Conservation (phyloP, 768 basidiomycete genomes). For the Lentinula sp. region DNA sequence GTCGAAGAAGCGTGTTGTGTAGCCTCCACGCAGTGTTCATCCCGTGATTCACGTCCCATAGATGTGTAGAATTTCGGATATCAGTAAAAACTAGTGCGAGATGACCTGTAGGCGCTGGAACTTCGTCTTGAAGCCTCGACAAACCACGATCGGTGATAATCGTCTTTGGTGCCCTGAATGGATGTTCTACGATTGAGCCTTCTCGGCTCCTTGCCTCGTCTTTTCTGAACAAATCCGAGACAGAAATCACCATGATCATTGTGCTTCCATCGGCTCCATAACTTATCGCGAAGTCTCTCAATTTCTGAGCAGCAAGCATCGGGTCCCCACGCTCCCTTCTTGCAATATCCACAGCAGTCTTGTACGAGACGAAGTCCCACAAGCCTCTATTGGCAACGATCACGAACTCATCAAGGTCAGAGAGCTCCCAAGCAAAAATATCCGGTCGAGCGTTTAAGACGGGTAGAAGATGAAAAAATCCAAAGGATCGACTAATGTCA, state of each 20-base stretch:
- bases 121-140: constrained; percentile 66
- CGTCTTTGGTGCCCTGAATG: constrained; percentile 29
- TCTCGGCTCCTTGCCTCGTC: constrained; percentile 14
- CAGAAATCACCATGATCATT: constrained; percentile 96
- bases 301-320: constrained; percentile 89
- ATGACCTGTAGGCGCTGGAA: constrained; percentile 79
- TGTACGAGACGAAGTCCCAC: constrained; percentile 92
- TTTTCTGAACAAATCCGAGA: constrained; percentile 67
- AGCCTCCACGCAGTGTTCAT: constrained; percentile 92
- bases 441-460: constrained; percentile 88
- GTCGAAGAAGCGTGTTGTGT: constrained; percentile 83
- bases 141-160: constrained; percentile 54
- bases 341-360: constrained; percentile 95
- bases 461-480: constrained; percentile 85
- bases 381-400: constrained; percentile 91
- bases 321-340: constrained; percentile 56
- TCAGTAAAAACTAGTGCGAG: constrained; percentile 96
- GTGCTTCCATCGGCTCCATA: constrained; percentile 91
- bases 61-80: constrained; percentile 91
- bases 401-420: constrained; percentile 89
- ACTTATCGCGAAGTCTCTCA: constrained; percentile 94
- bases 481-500: constrained; percentile 90
- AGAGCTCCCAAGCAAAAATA: constrained; percentile 60
- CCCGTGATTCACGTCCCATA: constrained; percentile 94
- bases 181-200: constrained; percentile 40